phyloP scores from a whole-genome alignment of 148 eudicot species.

The Camellia granthamiana region DNA sequence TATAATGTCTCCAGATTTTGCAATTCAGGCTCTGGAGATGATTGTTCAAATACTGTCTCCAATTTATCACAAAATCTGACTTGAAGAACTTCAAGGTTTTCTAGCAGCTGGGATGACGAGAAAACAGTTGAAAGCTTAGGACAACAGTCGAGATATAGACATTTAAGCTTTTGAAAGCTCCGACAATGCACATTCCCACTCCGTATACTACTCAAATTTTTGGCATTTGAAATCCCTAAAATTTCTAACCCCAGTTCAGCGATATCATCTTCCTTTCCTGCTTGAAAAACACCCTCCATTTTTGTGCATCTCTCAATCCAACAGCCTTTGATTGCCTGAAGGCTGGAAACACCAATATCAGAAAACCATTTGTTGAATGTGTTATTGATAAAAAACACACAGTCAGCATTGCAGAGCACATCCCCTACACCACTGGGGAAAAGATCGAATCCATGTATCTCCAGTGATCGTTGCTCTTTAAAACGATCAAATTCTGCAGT shows the following conservation, averaged over 20 bases:
- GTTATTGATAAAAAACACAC: conserved; percentile 19
- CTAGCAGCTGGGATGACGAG: conserved; percentile 12
- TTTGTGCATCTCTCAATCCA: conserved; percentile 38
- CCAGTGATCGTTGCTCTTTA: conserved; percentile 9
- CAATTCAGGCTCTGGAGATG: neutral
- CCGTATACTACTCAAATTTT: neutral
- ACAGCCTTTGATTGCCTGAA: conserved; percentile 25
- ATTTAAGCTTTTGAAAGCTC: conserved; percentile 20
- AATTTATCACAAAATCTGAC: conserved; percentile 27
- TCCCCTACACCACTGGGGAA: conserved; percentile 19
- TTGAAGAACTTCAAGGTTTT: conserved; percentile 23
- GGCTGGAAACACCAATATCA: conserved; percentile 12
- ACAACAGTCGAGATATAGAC: conserved; percentile 30
- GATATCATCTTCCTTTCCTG: conserved; percentile 2
- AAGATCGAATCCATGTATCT: conserved; percentile 23
- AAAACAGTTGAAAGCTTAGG: conserved; percentile 21
- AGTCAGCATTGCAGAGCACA: conserved; percentile 13
- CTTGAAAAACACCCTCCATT: conserved; percentile 17
- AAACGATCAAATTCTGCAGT: conserved; percentile 10
- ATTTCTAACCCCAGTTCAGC: conserved; percentile 15
- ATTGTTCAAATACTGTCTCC: conserved; percentile 9
- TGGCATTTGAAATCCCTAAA: conserved; percentile 25
- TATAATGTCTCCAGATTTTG: conserved; percentile 11
- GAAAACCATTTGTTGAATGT: conserved; percentile 3
- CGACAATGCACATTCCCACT: neutral